Evolutionary conservation across 257 asterid species (phyloP).

Genomic region (Solanum ossicruentum): DNA sequence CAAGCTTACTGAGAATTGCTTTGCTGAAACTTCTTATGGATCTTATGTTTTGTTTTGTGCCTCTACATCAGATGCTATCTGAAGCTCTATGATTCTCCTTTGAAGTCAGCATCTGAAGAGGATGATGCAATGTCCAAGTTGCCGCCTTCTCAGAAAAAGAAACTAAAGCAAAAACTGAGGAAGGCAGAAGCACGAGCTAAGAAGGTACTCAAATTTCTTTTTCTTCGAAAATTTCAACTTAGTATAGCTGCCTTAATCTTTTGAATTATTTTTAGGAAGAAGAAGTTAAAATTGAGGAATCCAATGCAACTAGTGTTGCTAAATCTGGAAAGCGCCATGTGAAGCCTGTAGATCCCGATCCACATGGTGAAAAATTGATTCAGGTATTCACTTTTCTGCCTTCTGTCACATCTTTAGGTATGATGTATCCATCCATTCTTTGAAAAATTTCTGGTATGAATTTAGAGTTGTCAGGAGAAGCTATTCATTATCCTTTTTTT

Average conservation of each 20-base stretch:
- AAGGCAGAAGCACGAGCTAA: slow-evolving; percentile 98
- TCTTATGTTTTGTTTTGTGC: neutral
- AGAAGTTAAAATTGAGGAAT: slow-evolving; percentile 71
- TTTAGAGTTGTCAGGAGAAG: neutral
- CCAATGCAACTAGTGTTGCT: slow-evolving; percentile 42
- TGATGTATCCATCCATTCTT: neutral
- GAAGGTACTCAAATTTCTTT: slow-evolving; percentile 39
- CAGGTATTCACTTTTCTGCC: slow-evolving; percentile 35
- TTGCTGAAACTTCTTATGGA: neutral
- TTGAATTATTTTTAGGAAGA: slow-evolving; percentile 49
- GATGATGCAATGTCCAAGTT: slow-evolving; percentile 79
- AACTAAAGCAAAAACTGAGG: slow-evolving; percentile 87
- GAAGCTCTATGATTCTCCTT: slow-evolving; percentile 78
- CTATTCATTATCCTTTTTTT: neutral
- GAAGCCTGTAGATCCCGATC: slow-evolving; percentile 89
- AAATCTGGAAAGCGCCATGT: slow-evolving; percentile 76
- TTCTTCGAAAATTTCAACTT: neutral
- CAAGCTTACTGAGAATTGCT: neutral
- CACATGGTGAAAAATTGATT: slow-evolving; percentile 79
- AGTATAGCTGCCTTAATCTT: neutral
- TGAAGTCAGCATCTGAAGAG: slow-evolving; percentile 76
- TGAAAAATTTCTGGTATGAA: neutral
- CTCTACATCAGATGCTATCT: slow-evolving; percentile 69
- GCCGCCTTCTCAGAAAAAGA: slow-evolving; percentile 89
- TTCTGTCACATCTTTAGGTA: neutral